Evolutionary conservation across 2,329 filamentous ascomycete genomes (phyloP), one percentile per base, ranked within the genome.

Genomic region (Scedosporium minutisporum): DNA sequence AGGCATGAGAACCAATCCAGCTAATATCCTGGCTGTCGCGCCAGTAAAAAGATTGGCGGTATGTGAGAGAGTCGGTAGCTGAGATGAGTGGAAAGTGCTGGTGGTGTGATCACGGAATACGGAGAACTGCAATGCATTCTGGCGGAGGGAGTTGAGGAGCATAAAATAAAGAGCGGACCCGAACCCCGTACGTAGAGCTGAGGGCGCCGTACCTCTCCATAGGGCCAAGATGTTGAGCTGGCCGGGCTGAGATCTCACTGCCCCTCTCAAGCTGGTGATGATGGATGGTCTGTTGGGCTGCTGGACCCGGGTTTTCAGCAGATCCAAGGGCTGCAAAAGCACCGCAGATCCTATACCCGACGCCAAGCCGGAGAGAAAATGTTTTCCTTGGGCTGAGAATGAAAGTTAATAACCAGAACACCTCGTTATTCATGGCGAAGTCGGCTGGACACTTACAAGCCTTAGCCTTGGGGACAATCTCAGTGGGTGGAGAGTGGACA

Each of bases 91-190:
- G 3, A 25, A 42, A 41, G 57, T 53, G 27, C 60, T 78, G 4
- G 65, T 63, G 4, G 65, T 65, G 21, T 66, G 69, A 14, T 67
- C 68, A 9, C 51, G 51, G 10, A 71, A 63, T 2, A 69, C 61
- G 16, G 65, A 67, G 10, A 68, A 68, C 51, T 67, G 67, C 7
- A 70, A 67, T 6, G 88, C 79, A 68, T 82, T 78, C 64, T 91
- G 87, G n/a, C 92, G 88, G 65, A 96, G 82, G 16, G 87, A 82
- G 73, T 96, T 96, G 65, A 99, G 84, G 55, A 87, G 86, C 51
- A 91, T 91, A 73, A 99, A 97, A 78, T 99, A 99, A 60, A 99
- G 84, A 7, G 95, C 95, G 0, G 90, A 93, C 27, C 95, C 95
- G 71, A 96, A 87, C 63, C 95, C 93, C 1, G 95, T 99, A 64